Conservation (phyloP, 768 basidiomycete species). For the Phaffia tasmanica region DNA sequence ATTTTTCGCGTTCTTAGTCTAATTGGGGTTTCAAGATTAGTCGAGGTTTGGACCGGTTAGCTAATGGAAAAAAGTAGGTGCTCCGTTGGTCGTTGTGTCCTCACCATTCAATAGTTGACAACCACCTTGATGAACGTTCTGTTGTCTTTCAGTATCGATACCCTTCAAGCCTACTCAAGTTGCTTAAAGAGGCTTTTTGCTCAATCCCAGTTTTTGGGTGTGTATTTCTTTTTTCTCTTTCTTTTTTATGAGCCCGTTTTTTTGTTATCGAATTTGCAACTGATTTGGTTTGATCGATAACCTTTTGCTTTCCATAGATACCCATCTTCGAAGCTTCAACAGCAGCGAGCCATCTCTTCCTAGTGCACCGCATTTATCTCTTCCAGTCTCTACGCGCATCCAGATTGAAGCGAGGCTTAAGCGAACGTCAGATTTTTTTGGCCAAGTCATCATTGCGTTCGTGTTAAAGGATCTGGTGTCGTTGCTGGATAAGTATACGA, state of each 20-base stretch:
- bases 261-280: background rate
- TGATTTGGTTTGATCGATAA: background rate
- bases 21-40: background rate
- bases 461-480: slow-evolving; percentile 77
- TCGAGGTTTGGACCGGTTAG: background rate
- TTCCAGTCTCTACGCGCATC: slow-evolving; percentile 53
- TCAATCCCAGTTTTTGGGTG: slow-evolving; percentile 7
- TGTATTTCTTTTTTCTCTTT: background rate
- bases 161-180: background rate
- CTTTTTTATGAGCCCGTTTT: slow-evolving; percentile 44
- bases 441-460: slow-evolving; percentile 74
- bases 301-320: background rate
- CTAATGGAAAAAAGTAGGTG: background rate
- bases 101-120: background rate
- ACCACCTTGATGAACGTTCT: too few species aligned
- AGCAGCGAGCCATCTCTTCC: background rate
- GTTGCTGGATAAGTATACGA: slow-evolving; percentile 81
- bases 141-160: background rate
- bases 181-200: background rate
- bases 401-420: slow-evolving; percentile 63
- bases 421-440: slow-evolving; percentile 82
- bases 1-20: background rate
- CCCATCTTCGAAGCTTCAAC: slow-evolving; percentile 2
- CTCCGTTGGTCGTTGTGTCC: background rate
- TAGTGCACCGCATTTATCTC: slow-evolving; percentile 47